Evolutionary conservation across 805 yeast species (phyloP).

Genomic region (Saccharomycodes ludwigii): DNA sequence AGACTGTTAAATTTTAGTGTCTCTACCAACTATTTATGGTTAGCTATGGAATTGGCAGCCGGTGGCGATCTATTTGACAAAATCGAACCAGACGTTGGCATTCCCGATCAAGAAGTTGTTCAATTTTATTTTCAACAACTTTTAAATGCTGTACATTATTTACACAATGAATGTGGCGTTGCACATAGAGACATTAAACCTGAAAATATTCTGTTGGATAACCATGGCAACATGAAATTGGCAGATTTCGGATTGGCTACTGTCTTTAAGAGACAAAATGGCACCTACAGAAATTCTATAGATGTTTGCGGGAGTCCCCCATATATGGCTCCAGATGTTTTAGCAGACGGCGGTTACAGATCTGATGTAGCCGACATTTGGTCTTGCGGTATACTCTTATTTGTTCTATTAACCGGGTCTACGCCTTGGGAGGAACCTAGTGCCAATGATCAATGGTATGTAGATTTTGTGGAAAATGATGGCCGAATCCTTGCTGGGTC

Average conservation of each 20-base stretch:
- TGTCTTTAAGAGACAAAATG: slow-evolving; percentile 38
- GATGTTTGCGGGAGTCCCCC: slow-evolving; percentile 67
- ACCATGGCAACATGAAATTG: slow-evolving; percentile 53
- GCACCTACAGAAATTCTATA: slow-evolving; percentile 32
- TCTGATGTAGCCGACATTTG: slow-evolving; percentile 51
- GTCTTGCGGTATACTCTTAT: slow-evolving; percentile 57
- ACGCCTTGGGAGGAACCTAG: slow-evolving; percentile 66
- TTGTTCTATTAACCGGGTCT: slow-evolving; percentile 50
- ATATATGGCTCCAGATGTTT: slow-evolving; percentile 67
- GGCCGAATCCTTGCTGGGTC: slow-evolving; percentile 37
- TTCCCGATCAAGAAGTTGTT: slow-evolving; percentile 44
- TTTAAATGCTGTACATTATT: slow-evolving; percentile 46
- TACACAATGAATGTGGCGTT: slow-evolving; percentile 45
- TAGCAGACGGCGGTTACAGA: slow-evolving; percentile 35
- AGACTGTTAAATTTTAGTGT: slow-evolving; percentile 41
- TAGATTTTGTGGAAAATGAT: slow-evolving; percentile 27
- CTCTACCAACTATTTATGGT: slow-evolving; percentile 46
- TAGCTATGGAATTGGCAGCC: slow-evolving; percentile 54
- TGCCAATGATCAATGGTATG: slow-evolving; percentile 36
- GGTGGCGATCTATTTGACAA: slow-evolving; percentile 74
- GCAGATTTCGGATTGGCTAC: slow-evolving; percentile 71
- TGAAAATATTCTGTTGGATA: slow-evolving; percentile 53
- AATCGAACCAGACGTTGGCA: slow-evolving; percentile 65
- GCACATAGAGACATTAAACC: slow-evolving; percentile 63
- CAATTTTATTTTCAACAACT: slow-evolving; percentile 60